A percentile compares a stretch with the other conserved stretches of the same genome.
Conservation (phyloP, 2,329 filamentous ascomycete species). For the Aspergillus aculeatinus region DNA sequence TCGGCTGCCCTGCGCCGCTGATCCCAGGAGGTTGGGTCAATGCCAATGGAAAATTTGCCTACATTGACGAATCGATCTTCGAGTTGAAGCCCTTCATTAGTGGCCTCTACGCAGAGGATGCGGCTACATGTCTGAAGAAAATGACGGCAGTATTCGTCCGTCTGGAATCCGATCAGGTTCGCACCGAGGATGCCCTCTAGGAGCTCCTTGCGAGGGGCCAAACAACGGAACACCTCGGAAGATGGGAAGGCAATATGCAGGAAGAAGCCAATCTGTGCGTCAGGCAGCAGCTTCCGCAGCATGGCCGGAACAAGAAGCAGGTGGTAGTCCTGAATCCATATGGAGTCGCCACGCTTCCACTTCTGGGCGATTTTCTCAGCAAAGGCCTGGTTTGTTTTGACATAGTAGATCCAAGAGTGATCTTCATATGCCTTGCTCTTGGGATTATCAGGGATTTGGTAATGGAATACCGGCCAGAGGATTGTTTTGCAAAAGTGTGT, state of each 20-base stretch:
- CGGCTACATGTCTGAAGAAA: constrained; percentile 95
- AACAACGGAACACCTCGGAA: constrained; percentile 90
- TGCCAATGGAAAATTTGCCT: constrained; percentile 80
- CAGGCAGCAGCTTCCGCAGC: constrained; percentile 80
- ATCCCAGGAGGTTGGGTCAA: constrained; percentile 76
- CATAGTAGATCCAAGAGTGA: constrained; percentile 94
- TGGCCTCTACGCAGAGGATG: constrained; percentile 84
- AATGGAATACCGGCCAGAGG: constrained; percentile 96
- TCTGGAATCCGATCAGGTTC: constrained; percentile 91
- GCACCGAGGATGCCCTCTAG: constrained; percentile 91
- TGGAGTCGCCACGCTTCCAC: constrained; percentile 88
- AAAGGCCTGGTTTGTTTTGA: constrained; percentile 88
- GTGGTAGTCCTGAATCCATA: constrained; percentile 97
- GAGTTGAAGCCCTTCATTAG: constrained; percentile 80
- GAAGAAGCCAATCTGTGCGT: constrained; percentile 95
- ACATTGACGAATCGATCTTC: constrained; percentile 94
- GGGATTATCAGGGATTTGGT: constrained; percentile 95
- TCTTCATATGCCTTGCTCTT: constrained; percentile 98
- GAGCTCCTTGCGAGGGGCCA: constrained; percentile 81
- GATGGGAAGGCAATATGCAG: constrained; percentile 93
- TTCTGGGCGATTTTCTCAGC: constrained; percentile 85
- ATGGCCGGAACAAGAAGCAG: constrained; percentile 83
- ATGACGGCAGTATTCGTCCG: constrained; percentile 86
- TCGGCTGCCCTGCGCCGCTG: constrained; percentile 69
- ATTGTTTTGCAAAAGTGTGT: constrained; percentile 97